Percentiles rank a stretch among this genome's conserved stretches.
Evolutionary conservation across 805 yeast genomes (phyloP).

Genomic region (Starmerella stigmatis): DNA sequence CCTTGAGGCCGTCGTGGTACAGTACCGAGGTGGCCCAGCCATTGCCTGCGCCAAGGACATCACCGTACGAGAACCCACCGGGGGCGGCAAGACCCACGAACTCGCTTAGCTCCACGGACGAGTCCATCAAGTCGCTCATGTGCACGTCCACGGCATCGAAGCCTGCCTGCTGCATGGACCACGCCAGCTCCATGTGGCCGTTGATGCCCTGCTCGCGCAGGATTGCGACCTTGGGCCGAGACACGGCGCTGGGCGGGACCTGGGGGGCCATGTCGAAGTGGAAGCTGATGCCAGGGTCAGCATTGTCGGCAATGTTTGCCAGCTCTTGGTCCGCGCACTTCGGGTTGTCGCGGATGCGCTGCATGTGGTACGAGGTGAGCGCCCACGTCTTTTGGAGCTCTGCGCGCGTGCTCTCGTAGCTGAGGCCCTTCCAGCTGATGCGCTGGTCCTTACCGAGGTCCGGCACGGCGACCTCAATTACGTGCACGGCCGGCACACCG

Average conservation of each 20-base stretch:
- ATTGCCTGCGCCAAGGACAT: slow-evolving; percentile 95
- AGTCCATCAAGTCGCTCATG: slow-evolving; percentile 81
- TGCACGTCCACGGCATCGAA: slow-evolving; percentile 91
- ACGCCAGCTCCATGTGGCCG: slow-evolving; percentile 97
- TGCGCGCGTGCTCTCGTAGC: slow-evolving; percentile 48
- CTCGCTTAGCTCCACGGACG: slow-evolving; percentile 51
- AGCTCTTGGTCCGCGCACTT: slow-evolving; percentile 79
- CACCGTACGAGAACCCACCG: slow-evolving; percentile 98
- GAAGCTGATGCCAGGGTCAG: slow-evolving; percentile 82
- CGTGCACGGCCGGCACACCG: slow-evolving; percentile 46
- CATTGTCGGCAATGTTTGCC: slow-evolving; percentile 59
- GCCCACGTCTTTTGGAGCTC: slow-evolving; percentile 75
- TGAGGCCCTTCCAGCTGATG: slow-evolving; percentile 36
- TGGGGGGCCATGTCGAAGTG: slow-evolving; percentile 63
- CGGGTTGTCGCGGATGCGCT: slow-evolving; percentile 90
- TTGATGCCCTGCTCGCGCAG: slow-evolving; percentile 98
- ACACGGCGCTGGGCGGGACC: slow-evolving; percentile 23
- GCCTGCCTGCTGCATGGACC: slow-evolving; percentile 91
- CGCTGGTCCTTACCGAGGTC: slow-evolving; percentile 41
- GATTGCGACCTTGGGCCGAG: slow-evolving; percentile 84
- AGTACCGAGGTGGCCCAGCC: slow-evolving; percentile 98
- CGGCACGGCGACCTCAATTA: slow-evolving; percentile 57
- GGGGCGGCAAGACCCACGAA: slow-evolving; percentile 95
- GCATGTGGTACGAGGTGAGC: slow-evolving; percentile 79
- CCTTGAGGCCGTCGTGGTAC: slow-evolving; percentile 65